These are phyloP conservation scores for Moesziomyces sp. DNA, from an alignment of 1,284 basidiomycete species.

Conservation along the genomic window DNA sequence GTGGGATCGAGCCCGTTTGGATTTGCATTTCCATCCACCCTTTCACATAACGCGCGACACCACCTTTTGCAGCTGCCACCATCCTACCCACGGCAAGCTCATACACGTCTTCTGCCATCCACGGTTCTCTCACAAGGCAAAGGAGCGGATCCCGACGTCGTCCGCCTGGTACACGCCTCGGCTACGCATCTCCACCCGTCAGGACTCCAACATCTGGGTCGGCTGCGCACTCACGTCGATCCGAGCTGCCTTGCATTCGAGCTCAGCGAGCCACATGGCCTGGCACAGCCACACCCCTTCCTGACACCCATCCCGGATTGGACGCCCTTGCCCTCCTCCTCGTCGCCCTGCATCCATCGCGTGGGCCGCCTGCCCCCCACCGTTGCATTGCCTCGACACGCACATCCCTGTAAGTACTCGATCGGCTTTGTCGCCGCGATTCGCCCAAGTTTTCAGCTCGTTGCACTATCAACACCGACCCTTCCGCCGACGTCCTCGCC, in stretches of 20 bases:
- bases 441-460: no score
- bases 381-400: no score
- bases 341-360: neutral
- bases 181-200: neutral
- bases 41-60: no score
- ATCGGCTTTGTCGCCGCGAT: no score
- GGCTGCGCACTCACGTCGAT: constrained; percentile 39
- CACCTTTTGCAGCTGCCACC: no score
- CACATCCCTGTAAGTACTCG: no score
- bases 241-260: constrained; percentile 36
- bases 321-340: neutral
- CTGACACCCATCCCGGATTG: constrained; percentile 5
- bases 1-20: no score
- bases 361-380: neutral
- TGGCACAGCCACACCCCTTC: constrained; percentile 32
- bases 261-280: constrained; percentile 39
- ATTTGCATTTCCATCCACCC: no score
- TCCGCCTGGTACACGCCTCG: neutral
- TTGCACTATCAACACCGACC: no score
- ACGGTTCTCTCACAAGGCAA: neutral
- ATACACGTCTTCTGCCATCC: no score
- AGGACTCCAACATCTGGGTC: constrained; percentile 2
- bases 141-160: neutral
- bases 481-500: neutral
- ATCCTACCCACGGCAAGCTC: no score